phyloP scores from a whole-genome alignment of 1,284 basidiomycete genomes.

The Schizophyllum amplum region DNA sequence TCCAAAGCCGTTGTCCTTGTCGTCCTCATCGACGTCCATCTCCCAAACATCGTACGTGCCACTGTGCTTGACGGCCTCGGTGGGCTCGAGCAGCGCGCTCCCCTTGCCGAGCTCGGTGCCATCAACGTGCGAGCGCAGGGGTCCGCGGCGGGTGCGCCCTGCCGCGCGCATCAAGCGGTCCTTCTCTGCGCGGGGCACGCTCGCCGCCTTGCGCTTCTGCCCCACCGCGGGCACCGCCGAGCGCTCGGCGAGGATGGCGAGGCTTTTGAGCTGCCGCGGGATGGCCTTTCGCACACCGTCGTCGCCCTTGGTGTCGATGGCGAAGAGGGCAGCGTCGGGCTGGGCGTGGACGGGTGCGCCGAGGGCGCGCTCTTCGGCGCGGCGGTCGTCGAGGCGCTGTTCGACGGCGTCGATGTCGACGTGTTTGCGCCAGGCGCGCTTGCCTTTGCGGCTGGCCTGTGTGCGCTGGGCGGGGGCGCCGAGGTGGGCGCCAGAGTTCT shows the following conservation, averaged over 20 bases:
- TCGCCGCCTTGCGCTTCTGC: slow-evolving; percentile 26
- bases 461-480: slow-evolving; percentile 64
- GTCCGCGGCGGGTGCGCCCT: slow-evolving; percentile 59
- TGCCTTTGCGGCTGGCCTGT: slow-evolving; percentile 81
- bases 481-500: no score
- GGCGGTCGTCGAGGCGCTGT: slow-evolving; percentile 60
- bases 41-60: slow-evolving; percentile 73
- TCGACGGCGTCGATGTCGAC: slow-evolving; percentile 77
- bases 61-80: slow-evolving; percentile 61
- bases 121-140: slow-evolving; percentile 63
- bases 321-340: slow-evolving; percentile 67
- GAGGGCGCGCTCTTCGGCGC: slow-evolving; percentile 70
- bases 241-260: slow-evolving; percentile 77
- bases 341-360: slow-evolving; percentile 58
- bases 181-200: slow-evolving; percentile 53
- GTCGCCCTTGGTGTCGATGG: slow-evolving; percentile 75
- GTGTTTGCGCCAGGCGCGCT: slow-evolving; percentile 91
- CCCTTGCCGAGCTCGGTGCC: slow-evolving; percentile 55
- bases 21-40: slow-evolving; percentile 22
- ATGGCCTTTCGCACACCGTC: slow-evolving; percentile 59
- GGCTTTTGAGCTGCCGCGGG: slow-evolving; percentile 57
- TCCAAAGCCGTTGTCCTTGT: slow-evolving; percentile 30
- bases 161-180: slow-evolving; percentile 67
- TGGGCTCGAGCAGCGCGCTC: slow-evolving; percentile 52
- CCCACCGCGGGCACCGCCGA: slow-evolving; percentile 81